Percentiles rank a stretch among this genome's conserved stretches.
Conservation (phyloP, 352 stramenopile species). For the Plasmopara halstedii region DNA sequence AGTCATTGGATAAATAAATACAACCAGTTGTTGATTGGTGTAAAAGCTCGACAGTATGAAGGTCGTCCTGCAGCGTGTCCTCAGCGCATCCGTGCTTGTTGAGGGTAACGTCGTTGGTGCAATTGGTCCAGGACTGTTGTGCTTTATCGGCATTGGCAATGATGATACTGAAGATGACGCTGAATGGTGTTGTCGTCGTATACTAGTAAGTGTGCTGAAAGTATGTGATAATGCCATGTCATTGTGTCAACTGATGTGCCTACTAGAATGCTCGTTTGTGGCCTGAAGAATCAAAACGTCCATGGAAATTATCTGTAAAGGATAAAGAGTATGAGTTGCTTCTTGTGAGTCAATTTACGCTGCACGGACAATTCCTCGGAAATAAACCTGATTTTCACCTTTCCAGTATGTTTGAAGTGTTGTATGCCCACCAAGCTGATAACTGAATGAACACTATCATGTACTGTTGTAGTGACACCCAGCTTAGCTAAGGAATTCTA, state of each 20-base stretch:
- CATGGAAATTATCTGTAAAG: constrained; percentile 65
- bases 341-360: constrained; percentile 84
- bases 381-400: constrained; percentile 87
- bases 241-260: not conserved
- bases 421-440: too few relatives aligned
- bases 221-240: not conserved
- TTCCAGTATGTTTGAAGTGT: constrained; percentile 69
- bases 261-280: constrained; percentile 73
- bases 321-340: constrained; percentile 67
- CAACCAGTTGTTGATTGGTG: constrained; percentile 4
- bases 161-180: constrained; percentile 79
- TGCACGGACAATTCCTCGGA: constrained; percentile 68
- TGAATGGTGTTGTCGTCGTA: constrained; percentile 69
- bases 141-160: constrained; percentile 64
- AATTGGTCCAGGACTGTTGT: constrained; percentile 73
- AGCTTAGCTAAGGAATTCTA: constrained; percentile 66
- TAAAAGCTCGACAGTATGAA: constrained; percentile 39
- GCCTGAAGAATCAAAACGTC: constrained; percentile 43
- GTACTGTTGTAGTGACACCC: constrained; percentile 41
- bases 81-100: constrained; percentile 69
- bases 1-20: not conserved
- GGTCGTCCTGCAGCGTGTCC: constrained; percentile 75
- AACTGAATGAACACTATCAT: not conserved
- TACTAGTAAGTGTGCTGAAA: constrained; percentile 39
- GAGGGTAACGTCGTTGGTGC: constrained; percentile 64